These are phyloP conservation scores for Naganishia albida DNA, from an alignment of 1,284 basidiomycete genomes.

Conservation along the genomic window DNA sequence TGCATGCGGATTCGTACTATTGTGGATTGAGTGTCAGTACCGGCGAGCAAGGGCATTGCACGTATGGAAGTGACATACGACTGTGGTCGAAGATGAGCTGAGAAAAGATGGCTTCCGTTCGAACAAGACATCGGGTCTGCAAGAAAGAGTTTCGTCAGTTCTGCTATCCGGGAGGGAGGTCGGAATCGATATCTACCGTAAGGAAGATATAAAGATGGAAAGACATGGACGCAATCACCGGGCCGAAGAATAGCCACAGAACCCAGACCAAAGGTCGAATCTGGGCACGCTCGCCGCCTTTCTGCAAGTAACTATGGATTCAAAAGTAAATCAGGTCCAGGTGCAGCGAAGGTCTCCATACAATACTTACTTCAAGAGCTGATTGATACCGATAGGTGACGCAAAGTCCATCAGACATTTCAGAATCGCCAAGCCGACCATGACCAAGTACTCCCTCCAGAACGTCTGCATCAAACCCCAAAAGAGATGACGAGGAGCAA, in stretches of 20 bases:
- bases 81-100: slow-evolving; percentile 71
- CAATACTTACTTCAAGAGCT: slow-evolving; percentile 59
- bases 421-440: slow-evolving; percentile 43
- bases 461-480: slow-evolving; percentile 41
- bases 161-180: not conserved
- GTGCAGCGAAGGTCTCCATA: slow-evolving; percentile 34
- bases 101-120: slow-evolving; percentile 64
- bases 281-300: slow-evolving; percentile 3
- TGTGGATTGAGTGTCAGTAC: no score
- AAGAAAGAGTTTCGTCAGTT: not conserved
- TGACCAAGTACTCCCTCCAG: slow-evolving; percentile 42
- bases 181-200: slow-evolving; percentile 33
- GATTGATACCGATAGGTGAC: slow-evolving; percentile 59
- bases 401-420: slow-evolving; percentile 51
- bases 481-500: slow-evolving; percentile 44
- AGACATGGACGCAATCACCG: slow-evolving; percentile 50
- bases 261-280: slow-evolving; percentile 67
- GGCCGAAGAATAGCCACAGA: slow-evolving; percentile 61
- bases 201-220: slow-evolving; percentile 54
- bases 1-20: slow-evolving; percentile 63
- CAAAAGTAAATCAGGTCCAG: no score
- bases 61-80: not conserved
- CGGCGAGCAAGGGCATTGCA: slow-evolving; percentile 24
- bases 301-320: slow-evolving; percentile 8
- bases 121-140: slow-evolving; percentile 37